Evolutionary conservation across 345 rosid genomes (phyloP).

Genomic region (Syzygium jambos): DNA sequence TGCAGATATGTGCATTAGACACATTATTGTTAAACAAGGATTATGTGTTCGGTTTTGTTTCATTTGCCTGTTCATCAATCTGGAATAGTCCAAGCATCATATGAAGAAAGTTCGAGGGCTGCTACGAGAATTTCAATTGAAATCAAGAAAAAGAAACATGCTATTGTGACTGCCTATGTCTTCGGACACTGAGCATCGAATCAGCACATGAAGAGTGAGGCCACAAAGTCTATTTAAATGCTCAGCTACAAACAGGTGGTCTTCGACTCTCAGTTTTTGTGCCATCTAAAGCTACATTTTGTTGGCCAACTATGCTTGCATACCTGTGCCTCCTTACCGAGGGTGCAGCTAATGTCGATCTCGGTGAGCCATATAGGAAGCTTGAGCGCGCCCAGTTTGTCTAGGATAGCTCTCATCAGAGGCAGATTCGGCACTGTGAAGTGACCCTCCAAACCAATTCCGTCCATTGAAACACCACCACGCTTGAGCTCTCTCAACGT

Average conservation of each 20-base stretch:
- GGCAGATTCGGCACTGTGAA: conserved; percentile 60
- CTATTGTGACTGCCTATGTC: neutral
- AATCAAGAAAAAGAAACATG: neutral
- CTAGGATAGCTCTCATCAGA: conserved; percentile 57
- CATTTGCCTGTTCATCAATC: no score
- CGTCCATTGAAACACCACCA: conserved; percentile 49
- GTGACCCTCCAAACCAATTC: conserved; percentile 75
- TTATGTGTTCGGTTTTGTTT: neutral
- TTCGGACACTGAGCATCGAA: neutral
- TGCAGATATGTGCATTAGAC: neutral
- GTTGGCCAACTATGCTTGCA: neutral
- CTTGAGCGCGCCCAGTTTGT: conserved; percentile 57
- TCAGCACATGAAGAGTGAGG: neutral
- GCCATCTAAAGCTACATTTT: neutral
- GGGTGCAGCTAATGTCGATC: conserved; percentile 45
- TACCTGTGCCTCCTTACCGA: conserved; percentile 50
- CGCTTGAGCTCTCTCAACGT: conserved; percentile 45
- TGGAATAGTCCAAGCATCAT: neutral
- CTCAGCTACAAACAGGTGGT: neutral
- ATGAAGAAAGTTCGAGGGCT: neutral
- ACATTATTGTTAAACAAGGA: neutral
- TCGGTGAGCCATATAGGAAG: conserved; percentile 94
- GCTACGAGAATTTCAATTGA: neutral
- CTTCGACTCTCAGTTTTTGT: neutral
- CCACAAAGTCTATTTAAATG: neutral